phyloP scores from a whole-genome alignment of 345 rosid genomes.

The Schrenkiella parvula region DNA sequence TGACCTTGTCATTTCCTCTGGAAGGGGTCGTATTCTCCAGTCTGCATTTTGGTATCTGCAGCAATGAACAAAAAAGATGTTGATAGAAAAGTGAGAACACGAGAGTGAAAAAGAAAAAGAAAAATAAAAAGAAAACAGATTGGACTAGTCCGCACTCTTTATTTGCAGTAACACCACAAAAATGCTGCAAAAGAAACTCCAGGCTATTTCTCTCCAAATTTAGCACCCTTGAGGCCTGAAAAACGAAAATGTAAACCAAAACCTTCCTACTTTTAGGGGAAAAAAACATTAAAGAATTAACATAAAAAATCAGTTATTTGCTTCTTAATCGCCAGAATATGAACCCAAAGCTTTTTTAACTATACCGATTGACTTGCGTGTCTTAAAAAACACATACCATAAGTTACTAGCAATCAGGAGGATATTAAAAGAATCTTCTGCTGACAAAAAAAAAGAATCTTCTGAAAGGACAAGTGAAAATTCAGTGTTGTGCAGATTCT shows the following conservation, averaged over 20 bases:
- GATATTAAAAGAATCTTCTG: neutral
- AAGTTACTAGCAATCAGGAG: neutral
- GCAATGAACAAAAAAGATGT: slow-evolving; percentile 10
- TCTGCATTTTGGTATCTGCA: slow-evolving; percentile 95
- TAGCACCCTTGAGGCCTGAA: slow-evolving; percentile 86
- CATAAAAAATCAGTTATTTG: neutral
- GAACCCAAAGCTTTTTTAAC: neutral
- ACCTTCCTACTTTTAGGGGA: neutral
- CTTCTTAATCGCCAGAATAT: neutral
- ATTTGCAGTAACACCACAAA: slow-evolving; percentile 83
- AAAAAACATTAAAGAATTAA: neutral
- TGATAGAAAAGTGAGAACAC: slow-evolving; percentile 1
- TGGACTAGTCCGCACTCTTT: slow-evolving; percentile 64
- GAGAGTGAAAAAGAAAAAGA: neutral
- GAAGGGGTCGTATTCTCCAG: slow-evolving; percentile 98
- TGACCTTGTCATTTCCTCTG: slow-evolving; percentile 83
- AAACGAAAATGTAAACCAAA: slow-evolving; percentile 5
- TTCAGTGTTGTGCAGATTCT: neutral
- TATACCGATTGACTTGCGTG: neutral
- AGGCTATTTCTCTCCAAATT: slow-evolving; percentile 91
- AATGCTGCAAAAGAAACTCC: slow-evolving; percentile 78
- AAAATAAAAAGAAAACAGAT: slow-evolving; percentile 5
- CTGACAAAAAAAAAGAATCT: neutral
- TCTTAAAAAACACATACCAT: neutral
- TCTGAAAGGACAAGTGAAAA: neutral